phyloP scores from a whole-genome alignment of 805 yeast genomes.

The Nakazawaea anatomiae region DNA sequence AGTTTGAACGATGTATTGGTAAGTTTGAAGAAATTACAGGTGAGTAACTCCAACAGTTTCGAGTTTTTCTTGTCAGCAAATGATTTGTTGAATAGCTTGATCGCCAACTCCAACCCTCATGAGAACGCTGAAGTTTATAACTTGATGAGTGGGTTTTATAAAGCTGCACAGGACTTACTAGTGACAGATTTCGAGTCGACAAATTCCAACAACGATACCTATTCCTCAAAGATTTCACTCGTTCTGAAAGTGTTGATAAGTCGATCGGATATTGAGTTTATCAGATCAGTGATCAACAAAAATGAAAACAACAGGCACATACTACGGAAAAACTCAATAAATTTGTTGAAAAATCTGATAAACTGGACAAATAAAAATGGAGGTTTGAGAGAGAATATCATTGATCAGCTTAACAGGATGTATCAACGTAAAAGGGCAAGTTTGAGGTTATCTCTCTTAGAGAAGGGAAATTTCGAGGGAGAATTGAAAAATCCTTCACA shows the following conservation, averaged over 20 bases:
- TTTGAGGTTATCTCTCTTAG: conserved; percentile 38
- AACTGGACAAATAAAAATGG: conserved; percentile 39
- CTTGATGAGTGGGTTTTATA: conserved; percentile 30
- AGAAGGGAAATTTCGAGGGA: conserved; percentile 28
- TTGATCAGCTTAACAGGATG: conserved; percentile 36
- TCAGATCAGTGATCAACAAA: conserved; percentile 31
- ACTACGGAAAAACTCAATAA: conserved; percentile 32
- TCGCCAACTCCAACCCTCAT: conserved; percentile 7
- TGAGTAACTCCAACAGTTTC: neutral
- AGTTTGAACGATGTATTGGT: conserved; percentile 38
- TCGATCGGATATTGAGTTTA: conserved; percentile 47
- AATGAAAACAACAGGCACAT: conserved; percentile 23
- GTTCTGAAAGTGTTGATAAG: conserved; percentile 39
- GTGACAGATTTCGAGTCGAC: conserved; percentile 16
- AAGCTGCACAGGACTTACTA: conserved; percentile 31
- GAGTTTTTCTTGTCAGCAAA: conserved; percentile 3
- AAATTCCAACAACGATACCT: conserved; percentile 13
- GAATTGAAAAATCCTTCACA: conserved; percentile 19
- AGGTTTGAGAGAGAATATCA: conserved; percentile 42
- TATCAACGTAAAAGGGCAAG: conserved; percentile 39
- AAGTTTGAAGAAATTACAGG: conserved; percentile 20
- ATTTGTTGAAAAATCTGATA: conserved; percentile 40
- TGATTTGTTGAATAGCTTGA: neutral
- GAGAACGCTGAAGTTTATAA: conserved; percentile 35
- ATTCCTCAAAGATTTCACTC: conserved; percentile 23